Conservation (phyloP, 2,329 filamentous ascomycete genomes). For the Emmonsia crescens region DNA sequence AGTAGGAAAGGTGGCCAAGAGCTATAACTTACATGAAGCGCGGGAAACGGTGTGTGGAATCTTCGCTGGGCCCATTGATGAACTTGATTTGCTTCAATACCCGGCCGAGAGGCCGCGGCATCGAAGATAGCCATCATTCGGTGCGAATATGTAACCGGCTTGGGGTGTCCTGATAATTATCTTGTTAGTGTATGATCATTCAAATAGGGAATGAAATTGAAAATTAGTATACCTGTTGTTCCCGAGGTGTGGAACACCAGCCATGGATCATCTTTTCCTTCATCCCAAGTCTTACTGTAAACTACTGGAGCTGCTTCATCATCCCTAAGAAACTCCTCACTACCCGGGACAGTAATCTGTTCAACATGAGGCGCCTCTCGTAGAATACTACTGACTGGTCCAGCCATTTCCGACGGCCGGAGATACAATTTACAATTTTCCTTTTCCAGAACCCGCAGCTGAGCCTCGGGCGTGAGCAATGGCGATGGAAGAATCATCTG, state of each 20-base stretch:
- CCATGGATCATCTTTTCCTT: slow-evolving; percentile 20
- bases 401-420: slow-evolving; percentile 10
- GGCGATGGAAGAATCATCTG: slow-evolving; percentile 17
- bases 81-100: background rate
- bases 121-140: background rate
- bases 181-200: background rate
- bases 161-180: background rate
- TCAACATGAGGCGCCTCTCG: background rate
- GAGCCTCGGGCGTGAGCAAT: slow-evolving; percentile 12
- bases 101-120: background rate
- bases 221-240: slow-evolving; percentile 16
- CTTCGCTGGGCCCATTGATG: background rate
- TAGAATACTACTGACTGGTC: slow-evolving; percentile 8
- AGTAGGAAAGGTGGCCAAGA: background rate
- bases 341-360: slow-evolving; percentile 9
- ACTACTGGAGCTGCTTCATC: slow-evolving; percentile 8
- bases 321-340: slow-evolving; percentile 13
- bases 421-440: slow-evolving; percentile 15
- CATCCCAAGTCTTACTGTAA: slow-evolving; percentile 19
- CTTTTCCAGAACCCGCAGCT: slow-evolving; percentile 12
- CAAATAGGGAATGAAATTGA: background rate
- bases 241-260: slow-evolving; percentile 21
- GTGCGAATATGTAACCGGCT: background rate
- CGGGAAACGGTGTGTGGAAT: background rate
- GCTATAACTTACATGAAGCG: background rate